Percentiles rank a stretch among this genome's conserved stretches.
phyloP scores from a whole-genome alignment of 257 asterid species.

The Capsicum rhomboideum region DNA sequence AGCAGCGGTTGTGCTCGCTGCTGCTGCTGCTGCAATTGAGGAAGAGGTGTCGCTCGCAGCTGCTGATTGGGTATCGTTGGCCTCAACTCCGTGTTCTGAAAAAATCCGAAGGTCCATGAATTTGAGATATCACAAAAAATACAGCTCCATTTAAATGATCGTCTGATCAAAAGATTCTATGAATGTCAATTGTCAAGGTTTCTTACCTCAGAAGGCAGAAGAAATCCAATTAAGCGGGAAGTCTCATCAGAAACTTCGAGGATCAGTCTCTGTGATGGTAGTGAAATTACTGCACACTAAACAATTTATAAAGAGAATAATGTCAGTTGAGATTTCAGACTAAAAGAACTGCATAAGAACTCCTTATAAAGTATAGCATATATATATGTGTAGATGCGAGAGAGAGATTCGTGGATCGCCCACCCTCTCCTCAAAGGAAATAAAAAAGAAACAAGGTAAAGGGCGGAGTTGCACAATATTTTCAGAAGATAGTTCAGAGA shows the following conservation, averaged over 20 bases:
- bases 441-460: not conserved
- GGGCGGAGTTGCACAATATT: not conserved
- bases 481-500: not conserved
- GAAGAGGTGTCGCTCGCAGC: constrained; percentile 20
- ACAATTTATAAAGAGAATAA: not conserved
- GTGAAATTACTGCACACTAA: constrained; percentile 88
- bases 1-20: constrained; percentile 19
- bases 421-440: not conserved
- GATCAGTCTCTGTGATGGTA: constrained; percentile 82
- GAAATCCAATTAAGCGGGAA: constrained; percentile 79
- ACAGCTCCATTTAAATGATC: not conserved
- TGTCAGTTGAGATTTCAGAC: not conserved
- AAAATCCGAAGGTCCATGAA: not conserved
- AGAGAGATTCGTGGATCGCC: not conserved
- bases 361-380: not conserved
- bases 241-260: constrained; percentile 80
- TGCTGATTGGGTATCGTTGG: constrained; percentile 62
- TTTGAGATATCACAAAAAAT: not conserved
- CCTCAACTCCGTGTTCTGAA: constrained; percentile 70
- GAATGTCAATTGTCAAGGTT: not conserved
- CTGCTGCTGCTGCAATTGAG: constrained; percentile 7
- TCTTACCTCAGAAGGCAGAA: constrained; percentile 77
- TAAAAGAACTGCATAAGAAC: not conserved
- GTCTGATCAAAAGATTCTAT: not conserved
- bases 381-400: not conserved